Percentiles rank a stretch among this genome's conserved stretches.
phyloP scores from a whole-genome alignment of 179 eudicot genomes.

The Beta macrorhiza region DNA sequence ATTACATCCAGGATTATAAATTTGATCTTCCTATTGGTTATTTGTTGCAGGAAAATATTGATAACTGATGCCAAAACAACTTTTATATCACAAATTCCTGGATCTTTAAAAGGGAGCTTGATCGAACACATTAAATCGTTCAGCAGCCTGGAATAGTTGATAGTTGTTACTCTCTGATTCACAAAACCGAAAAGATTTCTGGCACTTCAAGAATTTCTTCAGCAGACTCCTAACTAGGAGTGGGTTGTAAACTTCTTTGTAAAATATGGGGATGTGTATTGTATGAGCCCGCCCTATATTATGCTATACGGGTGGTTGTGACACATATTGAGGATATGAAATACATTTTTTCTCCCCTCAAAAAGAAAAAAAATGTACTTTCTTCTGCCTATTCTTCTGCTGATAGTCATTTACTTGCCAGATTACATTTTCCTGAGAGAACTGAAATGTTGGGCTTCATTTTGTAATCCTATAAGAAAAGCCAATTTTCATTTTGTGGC shows the following conservation, averaged over 20 bases:
- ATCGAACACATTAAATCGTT: conserved; percentile 54
- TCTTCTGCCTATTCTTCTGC: neutral
- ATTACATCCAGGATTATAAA: neutral
- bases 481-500: conserved; percentile 14
- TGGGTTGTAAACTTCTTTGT: conserved; percentile 15
- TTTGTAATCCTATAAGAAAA: conserved; percentile 1
- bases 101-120: conserved; percentile 63
- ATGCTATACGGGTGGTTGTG: neutral
- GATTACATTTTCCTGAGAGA: neutral
- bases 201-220: neutral
- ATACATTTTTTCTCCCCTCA: too few relatives aligned
- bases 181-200: conserved; percentile 6
- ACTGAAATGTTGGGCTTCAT: neutral
- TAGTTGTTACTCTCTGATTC: conserved; percentile 19
- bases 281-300: neutral
- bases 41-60: conserved; percentile 54
- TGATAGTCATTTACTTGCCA: conserved; percentile 8
- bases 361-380: neutral
- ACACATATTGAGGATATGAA: neutral
- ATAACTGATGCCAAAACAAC: conserved; percentile 60
- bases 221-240: conserved; percentile 11
- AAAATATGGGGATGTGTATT: neutral
- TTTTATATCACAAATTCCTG: conserved; percentile 64
- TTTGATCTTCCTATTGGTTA: conserved; percentile 2
- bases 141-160: conserved; percentile 36